Evolutionary conservation across 2,329 filamentous ascomycete genomes (phyloP), one percentile per base, ranked within the genome.

Genomic region (Leptographium galeiforme): DNA sequence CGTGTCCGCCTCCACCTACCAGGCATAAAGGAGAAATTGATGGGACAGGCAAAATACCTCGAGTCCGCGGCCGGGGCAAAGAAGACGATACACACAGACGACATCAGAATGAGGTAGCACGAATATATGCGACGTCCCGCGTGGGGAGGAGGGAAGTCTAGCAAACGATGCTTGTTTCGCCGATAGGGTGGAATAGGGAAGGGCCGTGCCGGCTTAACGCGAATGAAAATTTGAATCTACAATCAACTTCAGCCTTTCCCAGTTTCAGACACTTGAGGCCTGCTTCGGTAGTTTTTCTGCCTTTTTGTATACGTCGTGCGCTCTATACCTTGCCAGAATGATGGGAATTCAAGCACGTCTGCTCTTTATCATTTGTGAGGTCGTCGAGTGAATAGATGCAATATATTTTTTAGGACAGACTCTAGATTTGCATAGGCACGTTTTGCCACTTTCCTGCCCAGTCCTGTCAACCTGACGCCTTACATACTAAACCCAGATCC

Each of bases 1-100:
- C 69, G 87, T 98, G 61, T 95, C 89, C 63, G 93, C 93, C 65
- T 95, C 90, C 51, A 97, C 90, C 63, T 98, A 98, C 81, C 87
- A 89, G 75, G 93, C 88, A 78, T 97, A 94, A 79, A 60, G 8
- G 48, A 33, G 14, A 25, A 5, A 25, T 25, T 25, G 25, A 25
- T 25, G 5, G 4, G 36, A 14, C 41, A n/a, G 4, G 25, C 8
- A 36, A 18, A 48, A 54, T 16, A 48, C 30, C 43, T 25, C 25
- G 25, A 5, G 25, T 6, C 12, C 10, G 40, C 34, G 40, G 40
- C 40, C 8, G 25, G 18, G 36, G 7, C 2, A 19, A 50, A 8
- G 18, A 50, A 33, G 25, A 25, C 25, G 25, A 25, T 25, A 25
- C 25, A 51, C 18, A 14, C 10, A 19, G 8, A 10, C 39, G 39